Base-by-base conservation (phyloP, 2,329 filamentous ascomycete species). In the Botrytis hyacinthi region DNA sequence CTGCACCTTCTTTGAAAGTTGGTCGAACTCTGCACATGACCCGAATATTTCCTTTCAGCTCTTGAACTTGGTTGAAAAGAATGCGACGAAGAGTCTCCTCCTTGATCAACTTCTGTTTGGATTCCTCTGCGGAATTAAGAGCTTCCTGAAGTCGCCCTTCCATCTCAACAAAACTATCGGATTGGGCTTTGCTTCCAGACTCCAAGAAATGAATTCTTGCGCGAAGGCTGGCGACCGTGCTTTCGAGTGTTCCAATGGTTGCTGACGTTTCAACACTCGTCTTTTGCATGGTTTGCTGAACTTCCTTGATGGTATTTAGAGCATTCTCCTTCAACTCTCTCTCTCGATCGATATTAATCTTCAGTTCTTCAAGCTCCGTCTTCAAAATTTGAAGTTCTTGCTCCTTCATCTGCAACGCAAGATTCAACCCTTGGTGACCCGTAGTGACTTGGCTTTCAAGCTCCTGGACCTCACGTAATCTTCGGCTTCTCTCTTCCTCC, bases 1-100 rank as follows among this genome's bases (percentile, higher is more conserved):
- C 83, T 73, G 92, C 91, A 0, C 84, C 82, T 0, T 82, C 78
- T 37, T 85, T 85, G 35, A 92, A 85, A 0, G 91, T 85, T 1
- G 96, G 96, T 59, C 97, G 91, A 42, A 98, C 95, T 81, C 96
- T 91, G 80, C 95, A 98, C 89, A 99, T 99, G 77, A 99, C 96
- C 32, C 96, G 92, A 79, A 99, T 99, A 81, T 99, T 99, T 79
- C 96, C 96, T 82, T 97, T 98, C 74, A 99, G 88, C 80, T 99
- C 96, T 81, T 99, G 94, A 65, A 99, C 95, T 82, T 97, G 96
- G 83, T 98, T 98, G 85, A 98, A 97, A 0, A 99, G 87, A 78
- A 97, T 95, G 35, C 96, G 89, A 22, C 96, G 90, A 69, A 97
- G 86, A 0, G 93, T 96, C 83, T 99, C 96, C 81, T 98, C 96